These are phyloP conservation scores for Dipodascus geniculatus DNA, from an alignment of 805 yeast genomes.

Conservation along the genomic window DNA sequence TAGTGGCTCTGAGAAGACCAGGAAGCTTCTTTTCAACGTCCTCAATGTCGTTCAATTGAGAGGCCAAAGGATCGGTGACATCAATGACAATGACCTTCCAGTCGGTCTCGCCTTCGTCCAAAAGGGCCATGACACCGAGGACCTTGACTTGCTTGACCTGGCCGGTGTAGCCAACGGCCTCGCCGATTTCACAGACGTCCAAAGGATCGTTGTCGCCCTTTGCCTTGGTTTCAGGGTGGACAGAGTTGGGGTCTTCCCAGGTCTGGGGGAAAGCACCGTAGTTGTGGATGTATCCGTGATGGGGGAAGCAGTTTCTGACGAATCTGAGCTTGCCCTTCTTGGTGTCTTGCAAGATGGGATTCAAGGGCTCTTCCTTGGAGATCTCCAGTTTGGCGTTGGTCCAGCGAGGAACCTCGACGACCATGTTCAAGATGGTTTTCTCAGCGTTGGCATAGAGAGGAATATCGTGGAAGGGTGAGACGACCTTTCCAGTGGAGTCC, in stretches of 20 bases:
- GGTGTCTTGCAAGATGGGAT: conserved; percentile 95
- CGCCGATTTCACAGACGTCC: conserved; percentile 87
- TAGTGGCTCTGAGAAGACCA: conserved; percentile 83
- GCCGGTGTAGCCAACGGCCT: conserved; percentile 45
- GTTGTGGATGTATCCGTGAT: conserved; percentile 96
- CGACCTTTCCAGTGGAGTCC: conserved; percentile 75
- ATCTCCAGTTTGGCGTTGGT: conserved; percentile 94
- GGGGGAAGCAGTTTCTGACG: conserved; percentile 97
- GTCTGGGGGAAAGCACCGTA: conserved; percentile 99
- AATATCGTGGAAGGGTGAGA: conserved; percentile 91
- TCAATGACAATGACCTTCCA: conserved; percentile 93
- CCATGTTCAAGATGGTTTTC: conserved; percentile 75
- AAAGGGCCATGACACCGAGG: conserved; percentile 85
- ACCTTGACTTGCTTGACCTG: conserved; percentile 81
- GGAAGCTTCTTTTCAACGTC: conserved; percentile 87
- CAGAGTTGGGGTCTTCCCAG: conserved; percentile 86
- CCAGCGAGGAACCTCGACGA: conserved; percentile 98
- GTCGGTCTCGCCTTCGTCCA: conserved; percentile 96
- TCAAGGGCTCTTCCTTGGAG: conserved; percentile 68
- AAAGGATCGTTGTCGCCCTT: conserved; percentile 92
- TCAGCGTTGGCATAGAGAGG: conserved; percentile 91
- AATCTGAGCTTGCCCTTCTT: conserved; percentile 94
- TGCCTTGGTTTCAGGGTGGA: conserved; percentile 34
- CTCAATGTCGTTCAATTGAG: conserved; percentile 77
- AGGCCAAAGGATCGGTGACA: conserved; percentile 77